Evolutionary conservation across 2,329 filamentous ascomycete species (phyloP).

Genomic region (Trichoderma gracile): DNA sequence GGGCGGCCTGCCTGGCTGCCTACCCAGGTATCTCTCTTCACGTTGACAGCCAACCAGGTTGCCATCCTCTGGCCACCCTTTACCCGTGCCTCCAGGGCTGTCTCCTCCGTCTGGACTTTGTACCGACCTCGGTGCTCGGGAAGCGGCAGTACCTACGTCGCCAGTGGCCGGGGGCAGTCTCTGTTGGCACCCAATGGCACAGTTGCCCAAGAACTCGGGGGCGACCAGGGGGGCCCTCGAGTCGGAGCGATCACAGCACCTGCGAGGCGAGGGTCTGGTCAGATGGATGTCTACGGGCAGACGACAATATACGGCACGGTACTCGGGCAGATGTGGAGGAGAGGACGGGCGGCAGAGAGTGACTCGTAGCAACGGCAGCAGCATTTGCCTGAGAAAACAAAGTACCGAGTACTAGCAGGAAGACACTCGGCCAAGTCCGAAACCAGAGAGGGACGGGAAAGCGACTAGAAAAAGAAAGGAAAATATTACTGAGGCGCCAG

Average conservation of each 20-base stretch:
- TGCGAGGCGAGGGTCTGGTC: neutral
- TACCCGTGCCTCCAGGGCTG: neutral
- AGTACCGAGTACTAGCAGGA: too few species aligned
- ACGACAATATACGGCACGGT: neutral
- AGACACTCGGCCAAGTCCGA: too few species aligned
- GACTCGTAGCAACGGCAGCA: too few species aligned
- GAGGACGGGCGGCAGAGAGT: neutral
- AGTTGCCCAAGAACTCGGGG: conserved; percentile 19
- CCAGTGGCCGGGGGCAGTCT: conserved; percentile 1
- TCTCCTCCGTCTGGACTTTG: neutral
- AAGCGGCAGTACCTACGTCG: conserved; percentile 20
- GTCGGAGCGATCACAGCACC: conserved; percentile 18
- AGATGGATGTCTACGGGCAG: conserved; percentile 7
- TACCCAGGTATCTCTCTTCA: neutral
- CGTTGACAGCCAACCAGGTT: neutral
- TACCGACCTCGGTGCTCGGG: neutral
- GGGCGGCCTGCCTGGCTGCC: neutral
- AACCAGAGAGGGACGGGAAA: neutral
- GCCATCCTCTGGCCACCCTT: neutral
- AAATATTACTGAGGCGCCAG: conserved; percentile 6
- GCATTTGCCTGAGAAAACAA: too few species aligned
- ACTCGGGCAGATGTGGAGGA: neutral
- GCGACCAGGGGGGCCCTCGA: conserved; percentile 11
- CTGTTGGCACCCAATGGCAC: conserved; percentile 15
- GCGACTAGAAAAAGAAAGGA: neutral